phyloP scores from a whole-genome alignment of 1,139 yeast genomes.

The Kodamaea derodonti region DNA sequence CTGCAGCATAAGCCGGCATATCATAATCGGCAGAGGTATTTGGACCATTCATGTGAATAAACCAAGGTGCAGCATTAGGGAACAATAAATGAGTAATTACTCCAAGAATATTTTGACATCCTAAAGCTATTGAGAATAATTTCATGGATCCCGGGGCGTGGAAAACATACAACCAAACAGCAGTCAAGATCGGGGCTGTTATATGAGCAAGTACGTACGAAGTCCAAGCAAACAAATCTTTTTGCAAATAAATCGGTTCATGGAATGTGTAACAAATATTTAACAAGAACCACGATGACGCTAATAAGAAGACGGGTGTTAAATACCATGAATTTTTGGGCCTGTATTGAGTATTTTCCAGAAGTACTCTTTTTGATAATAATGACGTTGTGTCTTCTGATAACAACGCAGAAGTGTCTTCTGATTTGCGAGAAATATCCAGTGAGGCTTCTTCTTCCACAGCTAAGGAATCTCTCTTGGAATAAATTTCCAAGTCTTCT shows the following conservation, averaged over 20 bases:
- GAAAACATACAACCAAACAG: constrained; percentile 62
- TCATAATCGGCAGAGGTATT: constrained; percentile 52
- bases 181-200: constrained; percentile 57
- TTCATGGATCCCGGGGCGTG: constrained; percentile 59
- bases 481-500: neutral
- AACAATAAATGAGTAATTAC: constrained; percentile 55
- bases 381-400: neutral
- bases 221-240: constrained; percentile 57
- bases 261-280: constrained; percentile 38
- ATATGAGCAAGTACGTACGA: constrained; percentile 61
- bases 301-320: constrained; percentile 28
- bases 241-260: constrained; percentile 24
- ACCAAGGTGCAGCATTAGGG: constrained; percentile 76
- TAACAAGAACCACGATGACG: constrained; percentile 35
- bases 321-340: constrained; percentile 19
- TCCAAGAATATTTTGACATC: constrained; percentile 57
- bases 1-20: constrained; percentile 69
- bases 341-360: constrained; percentile 1
- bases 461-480: too few relatives aligned
- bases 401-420: too few relatives aligned
- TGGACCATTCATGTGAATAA: constrained; percentile 55
- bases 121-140: constrained; percentile 50
- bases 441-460: too few relatives aligned
- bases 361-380: neutral
- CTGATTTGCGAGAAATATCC: too few relatives aligned